Evolutionary conservation across 345 rosid genomes (phyloP).

Genomic region (Eucalyptus grandis): DNA sequence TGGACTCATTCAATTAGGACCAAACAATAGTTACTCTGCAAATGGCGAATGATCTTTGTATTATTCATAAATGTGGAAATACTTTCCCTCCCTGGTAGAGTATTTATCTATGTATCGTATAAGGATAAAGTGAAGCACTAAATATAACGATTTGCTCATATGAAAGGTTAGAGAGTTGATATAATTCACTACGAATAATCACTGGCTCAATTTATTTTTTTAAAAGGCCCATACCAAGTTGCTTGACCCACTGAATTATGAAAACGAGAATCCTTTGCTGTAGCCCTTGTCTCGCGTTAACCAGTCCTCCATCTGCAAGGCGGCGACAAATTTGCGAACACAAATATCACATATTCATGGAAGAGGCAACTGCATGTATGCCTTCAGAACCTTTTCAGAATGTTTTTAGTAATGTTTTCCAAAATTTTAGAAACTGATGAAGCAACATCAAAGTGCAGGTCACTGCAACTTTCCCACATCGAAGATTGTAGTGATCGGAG

Average conservation of each 20-base stretch:
- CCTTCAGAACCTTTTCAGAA: not conserved
- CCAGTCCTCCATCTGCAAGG: not conserved
- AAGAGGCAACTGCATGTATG: not conserved
- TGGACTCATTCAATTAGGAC: not conserved
- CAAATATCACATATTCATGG: not conserved
- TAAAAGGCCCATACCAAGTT: not conserved
- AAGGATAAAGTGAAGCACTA: not conserved
- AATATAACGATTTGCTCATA: not conserved
- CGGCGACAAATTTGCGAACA: not conserved
- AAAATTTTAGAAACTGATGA: no score
- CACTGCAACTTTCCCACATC: no score
- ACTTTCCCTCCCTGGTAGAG: not conserved
- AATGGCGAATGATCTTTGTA: not conserved
- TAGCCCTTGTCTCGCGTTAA: not conserved
- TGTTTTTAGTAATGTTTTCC: not conserved
- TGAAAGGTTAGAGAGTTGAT: not conserved
- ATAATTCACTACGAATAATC: not conserved
- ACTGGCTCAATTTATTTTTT: not conserved
- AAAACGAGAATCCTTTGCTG: not conserved
- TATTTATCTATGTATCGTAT: fast-evolving
- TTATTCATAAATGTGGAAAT: not conserved
- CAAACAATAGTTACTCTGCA: not conserved
- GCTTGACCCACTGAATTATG: not conserved
- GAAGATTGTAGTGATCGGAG: no score
- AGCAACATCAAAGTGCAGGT: no score